phyloP scores from a whole-genome alignment of 2,329 filamentous ascomycete species.

The Aspergillus aculeatinus region DNA sequence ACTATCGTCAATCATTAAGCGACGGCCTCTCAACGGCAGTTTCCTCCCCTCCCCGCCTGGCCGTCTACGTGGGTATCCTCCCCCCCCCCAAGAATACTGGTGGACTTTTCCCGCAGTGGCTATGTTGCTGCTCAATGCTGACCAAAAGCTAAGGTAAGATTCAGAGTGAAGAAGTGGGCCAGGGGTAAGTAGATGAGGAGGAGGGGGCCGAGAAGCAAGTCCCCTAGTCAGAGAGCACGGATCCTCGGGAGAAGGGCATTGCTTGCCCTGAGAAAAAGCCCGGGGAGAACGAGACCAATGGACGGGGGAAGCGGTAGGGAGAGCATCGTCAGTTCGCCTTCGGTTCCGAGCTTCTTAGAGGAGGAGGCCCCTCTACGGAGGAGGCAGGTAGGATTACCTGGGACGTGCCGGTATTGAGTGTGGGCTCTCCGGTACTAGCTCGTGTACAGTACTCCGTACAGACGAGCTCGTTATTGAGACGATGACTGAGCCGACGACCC shows the following conservation, averaged over 20 bases:
- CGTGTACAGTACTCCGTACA: background rate
- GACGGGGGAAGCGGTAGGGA: background rate
- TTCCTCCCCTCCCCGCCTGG: background rate
- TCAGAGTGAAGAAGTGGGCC: constrained; percentile 5
- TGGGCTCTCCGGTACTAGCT: background rate
- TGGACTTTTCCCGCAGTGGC: background rate
- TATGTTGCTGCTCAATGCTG: background rate
- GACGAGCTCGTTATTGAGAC: background rate
- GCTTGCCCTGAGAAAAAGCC: background rate
- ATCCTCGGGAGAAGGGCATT: background rate
- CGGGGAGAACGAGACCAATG: background rate
- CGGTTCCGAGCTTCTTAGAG: constrained; percentile 7
- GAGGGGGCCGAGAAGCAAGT: background rate
- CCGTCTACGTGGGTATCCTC: background rate
- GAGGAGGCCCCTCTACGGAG: background rate
- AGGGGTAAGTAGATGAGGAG: background rate
- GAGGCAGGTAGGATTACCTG: background rate
- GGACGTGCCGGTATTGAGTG: background rate
- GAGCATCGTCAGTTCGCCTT: background rate
- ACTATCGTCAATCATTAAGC: constrained; percentile 10
- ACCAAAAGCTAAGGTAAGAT: constrained; percentile 1
- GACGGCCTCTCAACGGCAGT: constrained; percentile 18
- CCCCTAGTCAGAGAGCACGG: background rate
- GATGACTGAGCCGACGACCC: background rate
- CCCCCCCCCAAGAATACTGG: background rate